These are phyloP conservation scores for Colletotrichum sp. DNA, from an alignment of 2,329 filamentous ascomycete genomes.

Conservation along the genomic window DNA sequence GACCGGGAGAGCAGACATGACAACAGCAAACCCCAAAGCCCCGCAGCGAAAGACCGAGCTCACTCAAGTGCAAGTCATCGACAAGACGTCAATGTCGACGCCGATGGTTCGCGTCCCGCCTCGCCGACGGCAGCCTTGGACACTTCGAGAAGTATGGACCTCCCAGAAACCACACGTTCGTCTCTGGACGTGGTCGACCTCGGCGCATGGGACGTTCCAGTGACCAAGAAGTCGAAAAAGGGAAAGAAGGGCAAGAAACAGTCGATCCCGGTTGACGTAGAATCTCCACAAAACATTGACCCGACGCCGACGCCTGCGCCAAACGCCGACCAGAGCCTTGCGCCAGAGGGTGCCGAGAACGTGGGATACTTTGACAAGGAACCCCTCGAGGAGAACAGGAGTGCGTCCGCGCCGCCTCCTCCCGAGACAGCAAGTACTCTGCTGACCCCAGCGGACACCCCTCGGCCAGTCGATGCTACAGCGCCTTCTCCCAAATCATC, in stretches of 20 bases:
- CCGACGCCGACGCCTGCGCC: not conserved
- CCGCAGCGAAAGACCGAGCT: not conserved
- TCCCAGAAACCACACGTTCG: not conserved
- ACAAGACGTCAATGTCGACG: not conserved
- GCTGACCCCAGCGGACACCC: not conserved
- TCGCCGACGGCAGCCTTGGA: not conserved
- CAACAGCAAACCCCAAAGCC: not conserved
- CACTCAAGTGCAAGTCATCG: not conserved
- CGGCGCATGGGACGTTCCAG: conserved; percentile 11
- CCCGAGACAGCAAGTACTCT: not conserved
- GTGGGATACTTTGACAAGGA: not conserved
- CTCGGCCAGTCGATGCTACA: not conserved
- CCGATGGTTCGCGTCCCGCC: not conserved
- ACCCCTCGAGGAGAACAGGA: not conserved
- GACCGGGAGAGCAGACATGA: not conserved
- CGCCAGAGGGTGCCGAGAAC: not conserved
- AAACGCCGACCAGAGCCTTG: not conserved
- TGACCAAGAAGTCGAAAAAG: conserved; percentile 24
- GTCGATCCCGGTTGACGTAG: not conserved
- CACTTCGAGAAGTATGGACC: not conserved
- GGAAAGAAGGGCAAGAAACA: conserved; percentile 34
- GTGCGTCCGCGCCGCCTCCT: not conserved
- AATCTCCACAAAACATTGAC: not conserved
- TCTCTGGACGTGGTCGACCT: not conserved
- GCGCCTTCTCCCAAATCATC: conserved; percentile 17